A percentile compares a stretch with the other conserved stretches of the same genome.
phyloP scores from a whole-genome alignment of 345 rosid species.

The Hirschfeldia incana region DNA sequence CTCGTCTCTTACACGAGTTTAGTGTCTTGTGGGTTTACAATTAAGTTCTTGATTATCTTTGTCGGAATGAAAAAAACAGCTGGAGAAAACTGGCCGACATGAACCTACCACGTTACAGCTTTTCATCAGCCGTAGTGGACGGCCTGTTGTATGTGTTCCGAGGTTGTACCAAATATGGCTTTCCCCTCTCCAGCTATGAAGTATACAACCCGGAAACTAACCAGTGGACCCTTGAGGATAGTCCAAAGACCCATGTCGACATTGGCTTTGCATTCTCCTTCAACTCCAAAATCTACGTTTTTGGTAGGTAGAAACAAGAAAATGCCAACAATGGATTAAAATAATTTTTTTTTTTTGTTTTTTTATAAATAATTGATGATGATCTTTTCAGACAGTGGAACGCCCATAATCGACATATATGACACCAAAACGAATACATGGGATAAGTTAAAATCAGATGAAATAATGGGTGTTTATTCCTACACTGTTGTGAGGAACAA shows the following conservation, averaged over 20 bases:
- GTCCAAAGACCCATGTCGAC: constrained; percentile 75
- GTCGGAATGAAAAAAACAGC: constrained; percentile 39
- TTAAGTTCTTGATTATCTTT: not conserved
- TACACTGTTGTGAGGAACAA: constrained; percentile 67
- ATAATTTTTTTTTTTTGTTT: not conserved
- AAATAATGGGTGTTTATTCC: not conserved
- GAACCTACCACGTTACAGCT: constrained; percentile 77
- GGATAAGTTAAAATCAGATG: constrained; percentile 19
- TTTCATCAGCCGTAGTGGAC: constrained; percentile 73
- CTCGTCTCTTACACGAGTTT: not conserved
- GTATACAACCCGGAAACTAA: constrained; percentile 62
- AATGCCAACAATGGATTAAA: not conserved
- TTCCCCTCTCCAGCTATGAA: constrained; percentile 66
- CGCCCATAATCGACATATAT: constrained; percentile 68
- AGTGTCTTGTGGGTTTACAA: too few species aligned
- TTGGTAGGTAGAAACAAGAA: constrained; percentile 49
- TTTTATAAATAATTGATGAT: not conserved
- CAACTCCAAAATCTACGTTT: constrained; percentile 64
- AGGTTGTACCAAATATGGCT: constrained; percentile 59
- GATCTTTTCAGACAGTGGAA: constrained; percentile 34
- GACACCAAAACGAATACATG: constrained; percentile 58
- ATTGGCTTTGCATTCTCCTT: constrained; percentile 71
- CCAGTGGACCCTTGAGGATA: constrained; percentile 62
- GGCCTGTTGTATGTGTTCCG: constrained; percentile 76
- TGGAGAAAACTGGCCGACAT: constrained; percentile 74